phyloP scores from a whole-genome alignment of 2,329 filamentous ascomycete species.

The Aspergillus bombycis region DNA sequence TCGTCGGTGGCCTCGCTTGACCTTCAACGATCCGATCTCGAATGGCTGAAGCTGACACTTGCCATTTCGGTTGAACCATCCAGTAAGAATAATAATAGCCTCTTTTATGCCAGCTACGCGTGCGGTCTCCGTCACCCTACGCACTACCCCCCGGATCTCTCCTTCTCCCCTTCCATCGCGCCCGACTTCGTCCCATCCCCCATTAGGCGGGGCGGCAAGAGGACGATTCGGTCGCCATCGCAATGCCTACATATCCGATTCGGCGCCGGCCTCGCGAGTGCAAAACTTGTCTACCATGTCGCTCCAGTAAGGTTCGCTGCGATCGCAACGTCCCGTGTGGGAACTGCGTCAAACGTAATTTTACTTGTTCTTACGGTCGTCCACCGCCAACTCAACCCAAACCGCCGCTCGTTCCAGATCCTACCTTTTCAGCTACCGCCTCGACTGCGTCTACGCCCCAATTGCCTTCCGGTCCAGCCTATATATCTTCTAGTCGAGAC shows the following conservation, averaged over 20 bases:
- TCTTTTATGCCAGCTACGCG: background rate
- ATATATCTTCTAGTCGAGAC: constrained; percentile 21
- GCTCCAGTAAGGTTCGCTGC: constrained; percentile 54
- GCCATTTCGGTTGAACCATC: background rate
- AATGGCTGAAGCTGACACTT: constrained; percentile 2
- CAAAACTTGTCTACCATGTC: constrained; percentile 55
- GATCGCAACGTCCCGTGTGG: constrained; percentile 46
- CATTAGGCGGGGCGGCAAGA: constrained; percentile 21
- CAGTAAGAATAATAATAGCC: background rate
- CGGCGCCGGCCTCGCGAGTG: constrained; percentile 41
- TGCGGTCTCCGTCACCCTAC: background rate
- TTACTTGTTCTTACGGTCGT: constrained; percentile 42
- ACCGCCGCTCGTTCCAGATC: constrained; percentile 13
- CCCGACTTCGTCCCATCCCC: constrained; percentile 8
- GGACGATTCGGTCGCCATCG: constrained; percentile 12
- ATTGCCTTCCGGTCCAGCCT: constrained; percentile 12
- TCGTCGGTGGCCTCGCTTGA: constrained; percentile 3
- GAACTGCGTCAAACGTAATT: constrained; percentile 46
- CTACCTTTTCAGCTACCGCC: constrained; percentile 17
- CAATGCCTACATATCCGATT: constrained; percentile 39
- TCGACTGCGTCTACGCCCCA: constrained; percentile 21
- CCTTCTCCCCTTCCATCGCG: constrained; percentile 8
- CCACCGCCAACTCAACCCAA: constrained; percentile 25
- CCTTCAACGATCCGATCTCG: background rate
- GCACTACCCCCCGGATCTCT: background rate